These are phyloP conservation scores for Aspergillus affinis DNA, from an alignment of 495 filamentous ascomycete species.

Conservation along the genomic window DNA sequence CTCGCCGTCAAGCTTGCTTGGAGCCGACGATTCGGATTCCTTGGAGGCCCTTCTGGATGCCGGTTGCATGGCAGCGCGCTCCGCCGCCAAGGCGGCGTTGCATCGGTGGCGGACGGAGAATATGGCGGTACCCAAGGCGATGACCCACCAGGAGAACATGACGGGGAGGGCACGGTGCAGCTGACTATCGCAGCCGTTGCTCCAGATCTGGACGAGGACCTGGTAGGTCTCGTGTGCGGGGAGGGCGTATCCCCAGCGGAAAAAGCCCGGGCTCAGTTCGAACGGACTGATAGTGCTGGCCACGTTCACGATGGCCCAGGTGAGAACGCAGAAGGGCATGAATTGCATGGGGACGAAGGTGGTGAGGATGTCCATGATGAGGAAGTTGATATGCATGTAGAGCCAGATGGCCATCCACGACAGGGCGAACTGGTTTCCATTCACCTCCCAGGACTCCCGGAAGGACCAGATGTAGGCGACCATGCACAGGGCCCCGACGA, in stretches of 20 bases:
- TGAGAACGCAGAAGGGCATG: constrained; percentile 43
- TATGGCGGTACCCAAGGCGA: not conserved
- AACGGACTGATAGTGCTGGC: constrained; percentile 44
- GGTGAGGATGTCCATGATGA: constrained; percentile 42
- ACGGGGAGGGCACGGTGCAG: constrained; percentile 40
- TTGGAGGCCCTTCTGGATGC: no score
- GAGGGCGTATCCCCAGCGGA: constrained; percentile 43
- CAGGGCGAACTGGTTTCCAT: constrained; percentile 37
- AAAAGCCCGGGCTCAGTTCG: constrained; percentile 41
- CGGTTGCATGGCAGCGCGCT: not conserved
- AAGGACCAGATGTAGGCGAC: constrained; percentile 49
- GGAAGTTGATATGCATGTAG: constrained; percentile 45
- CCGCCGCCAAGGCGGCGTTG: constrained; percentile 2
- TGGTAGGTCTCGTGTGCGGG: constrained; percentile 46
- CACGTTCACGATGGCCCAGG: constrained; percentile 46
- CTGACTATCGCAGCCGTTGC: constrained; percentile 40
- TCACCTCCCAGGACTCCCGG: constrained; percentile 40
- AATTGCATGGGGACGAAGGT: constrained; percentile 35
- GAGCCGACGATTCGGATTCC: not conserved
- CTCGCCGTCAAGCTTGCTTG: not conserved
- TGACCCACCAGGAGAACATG: constrained; percentile 34
- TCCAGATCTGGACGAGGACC: constrained; percentile 47
- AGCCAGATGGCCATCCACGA: constrained; percentile 49
- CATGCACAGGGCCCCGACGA: constrained; percentile 39
- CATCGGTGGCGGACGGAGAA: constrained; percentile 2